Conservation (phyloP, 2,329 filamentous ascomycete genomes). For the Orbilia javanica region DNA sequence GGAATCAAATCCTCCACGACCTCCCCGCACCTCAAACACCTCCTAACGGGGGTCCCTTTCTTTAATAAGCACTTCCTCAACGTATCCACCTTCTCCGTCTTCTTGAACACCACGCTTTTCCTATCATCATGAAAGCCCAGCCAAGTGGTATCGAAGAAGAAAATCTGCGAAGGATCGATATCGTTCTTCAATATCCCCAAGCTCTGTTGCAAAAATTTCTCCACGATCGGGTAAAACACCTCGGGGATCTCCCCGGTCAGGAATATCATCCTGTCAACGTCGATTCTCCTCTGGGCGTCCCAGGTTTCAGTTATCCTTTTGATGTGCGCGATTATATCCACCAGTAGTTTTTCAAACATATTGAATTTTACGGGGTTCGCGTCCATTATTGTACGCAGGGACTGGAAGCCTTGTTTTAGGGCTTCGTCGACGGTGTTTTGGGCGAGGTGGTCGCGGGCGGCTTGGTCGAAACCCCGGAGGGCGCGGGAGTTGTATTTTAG, state of each 20-base stretch:
- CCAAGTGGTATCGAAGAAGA: conserved; percentile 62
- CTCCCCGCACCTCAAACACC: conserved; percentile 62
- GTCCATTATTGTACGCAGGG: conserved; percentile 59
- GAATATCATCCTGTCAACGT: conserved; percentile 61
- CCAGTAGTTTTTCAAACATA: conserved; percentile 62
- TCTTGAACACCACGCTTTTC: conserved; percentile 58
- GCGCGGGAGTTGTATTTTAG: conserved; percentile 62
- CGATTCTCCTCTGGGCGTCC: conserved; percentile 59
- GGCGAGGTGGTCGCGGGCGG: conserved; percentile 60
- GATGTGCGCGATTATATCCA: conserved; percentile 61
- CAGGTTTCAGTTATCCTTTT: conserved; percentile 59
- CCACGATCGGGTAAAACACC: conserved; percentile 60
- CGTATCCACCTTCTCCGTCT: conserved; percentile 61
- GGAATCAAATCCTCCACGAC: conserved; percentile 63
- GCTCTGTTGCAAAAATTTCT: conserved; percentile 59
- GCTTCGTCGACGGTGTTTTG: conserved; percentile 54
- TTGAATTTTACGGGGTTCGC: conserved; percentile 61
- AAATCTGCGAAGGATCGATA: conserved; percentile 61
- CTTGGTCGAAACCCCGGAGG: conserved; percentile 61
- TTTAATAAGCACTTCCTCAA: conserved; percentile 61
- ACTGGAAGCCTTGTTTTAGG: conserved; percentile 55
- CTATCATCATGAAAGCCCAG: conserved; percentile 62
- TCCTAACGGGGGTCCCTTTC: conserved; percentile 58
- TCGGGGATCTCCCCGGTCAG: conserved; percentile 61
- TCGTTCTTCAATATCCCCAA: conserved; percentile 60